A percentile compares a stretch with the other conserved stretches of the same genome.
Evolutionary conservation across 2,329 filamentous ascomycete species (phyloP).

Genomic region (Exophiala viscosa): DNA sequence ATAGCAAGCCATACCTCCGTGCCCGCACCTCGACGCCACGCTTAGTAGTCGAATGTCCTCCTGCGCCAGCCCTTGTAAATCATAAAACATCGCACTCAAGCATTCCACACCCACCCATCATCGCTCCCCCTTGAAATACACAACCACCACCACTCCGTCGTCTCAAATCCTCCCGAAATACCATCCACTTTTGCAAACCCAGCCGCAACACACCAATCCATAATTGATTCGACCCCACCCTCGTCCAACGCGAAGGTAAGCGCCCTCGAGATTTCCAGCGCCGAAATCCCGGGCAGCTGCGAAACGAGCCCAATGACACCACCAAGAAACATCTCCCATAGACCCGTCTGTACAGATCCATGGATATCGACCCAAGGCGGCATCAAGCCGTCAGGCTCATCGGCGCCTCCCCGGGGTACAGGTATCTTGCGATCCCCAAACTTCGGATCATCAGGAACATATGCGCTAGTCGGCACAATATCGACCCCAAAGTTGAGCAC

Average conservation of each 20-base stretch:
- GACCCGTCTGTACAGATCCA: constrained; percentile 33
- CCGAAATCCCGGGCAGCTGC: constrained; percentile 39
- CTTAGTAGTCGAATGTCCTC: no score
- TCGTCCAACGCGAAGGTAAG: constrained; percentile 13
- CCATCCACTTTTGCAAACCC: constrained; percentile 18
- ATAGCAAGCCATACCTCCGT: no score
- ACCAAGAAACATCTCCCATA: constrained; percentile 43
- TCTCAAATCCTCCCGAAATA: constrained; percentile 30
- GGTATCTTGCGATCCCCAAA: constrained; percentile 24
- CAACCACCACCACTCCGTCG: constrained; percentile 44
- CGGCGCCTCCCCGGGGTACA: constrained; percentile 31
- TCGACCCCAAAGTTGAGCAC: constrained; percentile 43
- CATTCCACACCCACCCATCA: constrained; percentile 5
- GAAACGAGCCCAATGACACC: constrained; percentile 42
- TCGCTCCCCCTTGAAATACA: constrained; percentile 25
- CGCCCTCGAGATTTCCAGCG: constrained; percentile 32
- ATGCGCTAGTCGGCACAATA: constrained; percentile 35
- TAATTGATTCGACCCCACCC: constrained; percentile 13
- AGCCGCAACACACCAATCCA: constrained; percentile 15
- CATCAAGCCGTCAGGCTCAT: constrained; percentile 30
- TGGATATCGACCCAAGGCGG: constrained; percentile 51
- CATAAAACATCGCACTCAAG: no score
- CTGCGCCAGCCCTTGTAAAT: no score
- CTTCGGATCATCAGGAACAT: constrained; percentile 41
- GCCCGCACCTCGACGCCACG: no score